Evolutionary conservation across 805 yeast genomes (phyloP), one percentile per base, ranked within the genome.

Genomic region (Candida qinlingensis): DNA sequence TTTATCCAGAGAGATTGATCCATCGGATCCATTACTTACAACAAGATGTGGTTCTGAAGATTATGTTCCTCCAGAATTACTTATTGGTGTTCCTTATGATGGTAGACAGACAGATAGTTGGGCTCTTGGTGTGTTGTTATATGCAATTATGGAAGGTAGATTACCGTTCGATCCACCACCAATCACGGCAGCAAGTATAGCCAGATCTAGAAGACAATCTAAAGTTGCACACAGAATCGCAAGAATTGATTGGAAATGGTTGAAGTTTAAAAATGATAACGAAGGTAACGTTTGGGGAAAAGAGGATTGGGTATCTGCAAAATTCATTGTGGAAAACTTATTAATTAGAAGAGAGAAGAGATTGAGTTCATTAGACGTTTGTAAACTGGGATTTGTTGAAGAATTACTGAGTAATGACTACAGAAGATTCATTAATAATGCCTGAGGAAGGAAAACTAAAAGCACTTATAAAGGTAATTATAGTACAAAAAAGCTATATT

Each of bases 21-120:
- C 80, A 1, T 74, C 70, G 1, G 71, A 78, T 54, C 86, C 89
- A 28, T 57, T 84, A 49, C 73, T 95, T 28, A 76, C 87, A 3
- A 92, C 98, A 1, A 69, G 98, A 52, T 94, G 99, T 65, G 99
- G 99, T 0, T 87, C 96, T 1, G 97, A 88, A 54, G 99, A 94
- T 63, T 94, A 94, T 59, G 96, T 94, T 6, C 85, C 97, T 0
- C 99, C 99, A 0, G 99, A 94, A 61, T 68, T 94, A 27, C 70
- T 94, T 37, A 79, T 94, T 80, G 98, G 98, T 1, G 73, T 87
- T 48, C 85, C 89, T 6, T 94, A 94, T 61, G 92, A 92, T 59
- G 99, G 99, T 10, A 77, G 86, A 45, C 81, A 87, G 54, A 85
- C 94, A 43, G 99, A 94, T 64, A 73, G 91, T 19, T 94, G 99